Conservation (phyloP, 2,329 filamentous ascomycete genomes). For the Pleoardoris graminearum region DNA sequence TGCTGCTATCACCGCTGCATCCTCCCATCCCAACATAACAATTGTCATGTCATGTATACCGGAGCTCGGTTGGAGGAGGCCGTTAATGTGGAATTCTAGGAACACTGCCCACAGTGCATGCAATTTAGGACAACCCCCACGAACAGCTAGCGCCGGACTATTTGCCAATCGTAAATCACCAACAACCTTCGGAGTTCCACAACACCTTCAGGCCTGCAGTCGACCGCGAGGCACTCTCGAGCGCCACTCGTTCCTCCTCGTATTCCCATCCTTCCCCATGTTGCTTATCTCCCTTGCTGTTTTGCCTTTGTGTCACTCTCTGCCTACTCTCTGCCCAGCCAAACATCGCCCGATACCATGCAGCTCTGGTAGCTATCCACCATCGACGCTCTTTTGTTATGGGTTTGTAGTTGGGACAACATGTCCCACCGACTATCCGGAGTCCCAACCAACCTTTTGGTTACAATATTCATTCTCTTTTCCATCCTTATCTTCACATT, state of each 20-base stretch:
- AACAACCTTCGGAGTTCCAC: neutral
- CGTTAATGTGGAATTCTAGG: neutral
- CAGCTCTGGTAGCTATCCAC: constrained; percentile 3
- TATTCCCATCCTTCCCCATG: neutral
- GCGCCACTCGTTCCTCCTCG: neutral
- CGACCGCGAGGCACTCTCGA: neutral
- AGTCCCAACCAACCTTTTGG: constrained; percentile 1
- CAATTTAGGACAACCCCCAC: neutral
- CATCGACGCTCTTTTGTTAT: neutral
- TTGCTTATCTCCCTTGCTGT: neutral
- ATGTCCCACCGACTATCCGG: constrained; percentile 8
- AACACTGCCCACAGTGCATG: neutral
- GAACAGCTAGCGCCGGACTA: constrained; percentile 3
- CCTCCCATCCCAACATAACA: too few relatives aligned
- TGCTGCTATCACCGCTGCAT: too few relatives aligned
- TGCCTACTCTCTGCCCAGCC: neutral
- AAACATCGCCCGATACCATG: neutral
- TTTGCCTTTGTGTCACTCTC: neutral
- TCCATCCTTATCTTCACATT: constrained; percentile 3
- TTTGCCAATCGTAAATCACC: neutral
- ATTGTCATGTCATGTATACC: too few relatives aligned
- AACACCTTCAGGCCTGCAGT: neutral
- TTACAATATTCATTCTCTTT: constrained; percentile 3
- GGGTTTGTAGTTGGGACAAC: constrained; percentile 1
- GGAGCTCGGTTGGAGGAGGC: too few relatives aligned